Evolutionary conservation across 2,329 filamentous ascomycete genomes (phyloP).

Genomic region (Nemania sp.): DNA sequence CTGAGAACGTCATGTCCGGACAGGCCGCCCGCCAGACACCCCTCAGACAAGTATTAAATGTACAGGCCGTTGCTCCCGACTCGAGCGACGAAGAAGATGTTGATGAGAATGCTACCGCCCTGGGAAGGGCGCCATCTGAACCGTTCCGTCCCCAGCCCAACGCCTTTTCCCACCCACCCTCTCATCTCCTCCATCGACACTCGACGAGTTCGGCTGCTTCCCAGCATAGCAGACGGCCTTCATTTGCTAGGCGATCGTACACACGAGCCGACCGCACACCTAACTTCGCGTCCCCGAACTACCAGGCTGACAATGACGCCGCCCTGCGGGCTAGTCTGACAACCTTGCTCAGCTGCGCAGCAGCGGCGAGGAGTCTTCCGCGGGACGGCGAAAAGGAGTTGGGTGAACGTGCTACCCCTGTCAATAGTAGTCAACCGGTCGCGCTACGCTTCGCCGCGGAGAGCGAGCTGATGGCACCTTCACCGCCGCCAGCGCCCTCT

Average conservation of each 20-base stretch:
- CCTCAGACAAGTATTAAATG: slow-evolving; percentile 43
- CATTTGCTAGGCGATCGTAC: slow-evolving; percentile 54
- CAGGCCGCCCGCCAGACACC: slow-evolving; percentile 41
- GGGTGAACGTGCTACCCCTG: slow-evolving; percentile 47
- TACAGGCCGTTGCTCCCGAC: slow-evolving; percentile 46
- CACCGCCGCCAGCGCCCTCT: slow-evolving; percentile 33
- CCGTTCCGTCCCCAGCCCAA: slow-evolving; percentile 88
- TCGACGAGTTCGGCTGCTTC: slow-evolving; percentile 55
- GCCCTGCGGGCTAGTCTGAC: slow-evolving; percentile 92
- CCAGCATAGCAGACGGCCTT: slow-evolving; percentile 55
- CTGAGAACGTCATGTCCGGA: slow-evolving; percentile 52
- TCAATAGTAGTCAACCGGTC: slow-evolving; percentile 58
- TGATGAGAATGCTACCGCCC: slow-evolving; percentile 81
- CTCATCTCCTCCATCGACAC: slow-evolving; percentile 53
- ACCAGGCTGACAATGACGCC: slow-evolving; percentile 89
- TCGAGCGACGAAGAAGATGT: slow-evolving; percentile 60
- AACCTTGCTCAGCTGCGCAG: slow-evolving; percentile 91
- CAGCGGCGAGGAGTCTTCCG: slow-evolving; percentile 80
- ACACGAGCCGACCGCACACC: slow-evolving; percentile 52
- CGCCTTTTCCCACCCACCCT: slow-evolving; percentile 83
- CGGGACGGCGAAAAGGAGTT: slow-evolving; percentile 59
- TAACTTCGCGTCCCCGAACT: slow-evolving; percentile 73
- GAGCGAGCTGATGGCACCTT: slow-evolving; percentile 57
- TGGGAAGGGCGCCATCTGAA: slow-evolving; percentile 63
- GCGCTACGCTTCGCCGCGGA: slow-evolving; percentile 64